These are phyloP conservation scores for Mycena sp. DNA, from an alignment of 1,284 basidiomycete species.

Conservation along the genomic window DNA sequence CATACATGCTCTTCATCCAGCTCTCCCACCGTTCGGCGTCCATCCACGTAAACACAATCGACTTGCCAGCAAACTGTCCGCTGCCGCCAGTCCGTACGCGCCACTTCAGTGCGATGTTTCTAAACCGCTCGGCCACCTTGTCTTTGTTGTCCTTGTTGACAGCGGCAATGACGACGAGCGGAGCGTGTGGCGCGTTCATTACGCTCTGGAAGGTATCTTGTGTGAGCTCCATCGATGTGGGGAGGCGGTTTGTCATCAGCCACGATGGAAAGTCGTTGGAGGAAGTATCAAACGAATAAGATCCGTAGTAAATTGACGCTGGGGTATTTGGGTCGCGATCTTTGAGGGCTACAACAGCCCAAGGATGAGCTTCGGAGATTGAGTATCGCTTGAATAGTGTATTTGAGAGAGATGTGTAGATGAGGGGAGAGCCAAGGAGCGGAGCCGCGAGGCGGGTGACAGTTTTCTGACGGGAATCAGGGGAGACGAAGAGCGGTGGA, in stretches of 20 bases:
- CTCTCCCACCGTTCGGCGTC: conserved; percentile 81
- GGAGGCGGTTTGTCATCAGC: conserved; percentile 73
- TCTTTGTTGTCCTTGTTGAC: conserved; percentile 57
- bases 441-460: conserved; percentile 48
- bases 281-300: conserved; percentile 40
- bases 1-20: conserved; percentile 92
- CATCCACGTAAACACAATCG: conserved; percentile 89
- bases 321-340: conserved; percentile 62
- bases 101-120: conserved; percentile 74
- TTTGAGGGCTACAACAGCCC: conserved; percentile 81
- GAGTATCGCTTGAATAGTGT: conserved; percentile 62
- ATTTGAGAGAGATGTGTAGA: conserved; percentile 66
- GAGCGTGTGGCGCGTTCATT: conserved; percentile 70
- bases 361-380: conserved; percentile 55
- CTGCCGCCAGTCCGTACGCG: conserved; percentile 52
- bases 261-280: conserved; percentile 53
- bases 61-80: conserved; percentile 49
- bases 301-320: conserved; percentile 47
- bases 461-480: conserved; percentile 37
- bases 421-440: conserved; percentile 75
- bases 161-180: conserved; percentile 82
- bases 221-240: conserved; percentile 75
- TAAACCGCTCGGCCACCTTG: conserved; percentile 57
- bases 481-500: not conserved
- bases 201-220: conserved; percentile 73